A percentile compares a stretch with the other conserved stretches of the same genome.
Evolutionary conservation across 1,284 basidiomycete species (phyloP).

Genomic region (Fomitopsis schrenkii): DNA sequence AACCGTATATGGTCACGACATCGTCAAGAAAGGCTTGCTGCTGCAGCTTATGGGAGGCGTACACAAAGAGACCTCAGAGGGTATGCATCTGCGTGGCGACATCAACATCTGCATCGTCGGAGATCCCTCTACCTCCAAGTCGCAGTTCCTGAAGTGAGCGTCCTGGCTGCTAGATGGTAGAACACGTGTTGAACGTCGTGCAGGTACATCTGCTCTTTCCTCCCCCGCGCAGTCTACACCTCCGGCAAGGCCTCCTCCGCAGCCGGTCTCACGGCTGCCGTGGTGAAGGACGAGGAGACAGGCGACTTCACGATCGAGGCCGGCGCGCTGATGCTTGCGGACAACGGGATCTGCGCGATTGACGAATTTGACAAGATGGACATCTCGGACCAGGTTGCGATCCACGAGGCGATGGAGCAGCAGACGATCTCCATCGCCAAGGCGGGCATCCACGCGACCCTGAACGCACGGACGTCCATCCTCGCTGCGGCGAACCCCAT

Average conservation of each 20-base stretch:
- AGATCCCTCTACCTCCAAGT: constrained; percentile 96
- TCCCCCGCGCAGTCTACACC: constrained; percentile 97
- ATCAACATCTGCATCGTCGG: constrained; percentile 99
- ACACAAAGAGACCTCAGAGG: constrained; percentile 95
- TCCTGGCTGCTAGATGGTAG: too few relatives aligned
- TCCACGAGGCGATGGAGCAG: constrained; percentile 99
- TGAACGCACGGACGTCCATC: constrained; percentile 97
- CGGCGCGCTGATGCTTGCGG: constrained; percentile 97
- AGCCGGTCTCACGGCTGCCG: constrained; percentile 97
- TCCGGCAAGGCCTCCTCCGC: constrained; percentile 99
- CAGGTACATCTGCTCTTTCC: constrained; percentile 98
- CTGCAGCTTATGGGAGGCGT: constrained; percentile 99
- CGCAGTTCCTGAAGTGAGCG: constrained; percentile 94
- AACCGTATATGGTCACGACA: constrained; percentile 97
- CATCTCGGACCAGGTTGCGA: constrained; percentile 96
- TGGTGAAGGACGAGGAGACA: constrained; percentile 98
- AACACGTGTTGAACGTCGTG: background rate
- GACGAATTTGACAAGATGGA: constrained; percentile 99
- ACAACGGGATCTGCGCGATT: constrained; percentile 99
- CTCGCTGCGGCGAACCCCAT: constrained; percentile 98
- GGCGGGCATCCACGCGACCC: constrained; percentile 97
- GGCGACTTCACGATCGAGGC: constrained; percentile 99
- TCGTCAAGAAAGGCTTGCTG: constrained; percentile 98
- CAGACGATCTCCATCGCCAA: constrained; percentile 99
- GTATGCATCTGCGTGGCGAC: constrained; percentile 96